These are phyloP conservation scores for Eucalyptus curtisii DNA, from an alignment of 345 rosid species.

Conservation along the genomic window DNA sequence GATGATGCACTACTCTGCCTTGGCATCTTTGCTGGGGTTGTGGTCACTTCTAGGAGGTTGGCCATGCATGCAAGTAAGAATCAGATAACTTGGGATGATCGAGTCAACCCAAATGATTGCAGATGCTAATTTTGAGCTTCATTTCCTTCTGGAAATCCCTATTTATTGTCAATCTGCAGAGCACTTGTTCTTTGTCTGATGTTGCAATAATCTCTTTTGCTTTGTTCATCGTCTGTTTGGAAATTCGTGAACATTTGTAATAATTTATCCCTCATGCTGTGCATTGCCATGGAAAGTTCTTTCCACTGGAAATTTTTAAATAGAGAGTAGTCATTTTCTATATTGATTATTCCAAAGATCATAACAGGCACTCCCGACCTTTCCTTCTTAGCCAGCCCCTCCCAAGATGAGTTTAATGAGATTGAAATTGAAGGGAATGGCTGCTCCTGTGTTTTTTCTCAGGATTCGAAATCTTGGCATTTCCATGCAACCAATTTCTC, in stretches of 20 bases:
- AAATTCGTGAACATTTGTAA: neutral
- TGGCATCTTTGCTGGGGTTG: neutral
- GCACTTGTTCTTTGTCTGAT: neutral
- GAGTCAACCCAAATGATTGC: neutral
- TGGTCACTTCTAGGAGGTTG: neutral
- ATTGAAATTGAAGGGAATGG: neutral
- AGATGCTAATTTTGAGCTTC: neutral
- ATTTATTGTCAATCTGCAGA: neutral
- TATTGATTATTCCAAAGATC: neutral
- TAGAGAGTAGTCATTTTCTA: neutral
- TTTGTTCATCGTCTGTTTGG: neutral
- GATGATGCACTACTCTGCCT: neutral
- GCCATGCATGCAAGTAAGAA: neutral
- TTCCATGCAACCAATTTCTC: constrained; percentile 89
- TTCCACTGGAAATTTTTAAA: neutral
- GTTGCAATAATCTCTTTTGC: neutral
- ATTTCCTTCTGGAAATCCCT: neutral
- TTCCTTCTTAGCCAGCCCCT: neutral
- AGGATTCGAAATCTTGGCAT: constrained; percentile 86
- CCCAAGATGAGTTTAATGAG: neutral
- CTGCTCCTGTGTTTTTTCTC: neutral
- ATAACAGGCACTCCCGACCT: neutral
- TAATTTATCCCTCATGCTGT: neutral
- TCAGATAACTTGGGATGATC: neutral
- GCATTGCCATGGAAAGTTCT: neutral